phyloP scores from a whole-genome alignment of 306 rosid genomes.

The Sicyos edulis region DNA sequence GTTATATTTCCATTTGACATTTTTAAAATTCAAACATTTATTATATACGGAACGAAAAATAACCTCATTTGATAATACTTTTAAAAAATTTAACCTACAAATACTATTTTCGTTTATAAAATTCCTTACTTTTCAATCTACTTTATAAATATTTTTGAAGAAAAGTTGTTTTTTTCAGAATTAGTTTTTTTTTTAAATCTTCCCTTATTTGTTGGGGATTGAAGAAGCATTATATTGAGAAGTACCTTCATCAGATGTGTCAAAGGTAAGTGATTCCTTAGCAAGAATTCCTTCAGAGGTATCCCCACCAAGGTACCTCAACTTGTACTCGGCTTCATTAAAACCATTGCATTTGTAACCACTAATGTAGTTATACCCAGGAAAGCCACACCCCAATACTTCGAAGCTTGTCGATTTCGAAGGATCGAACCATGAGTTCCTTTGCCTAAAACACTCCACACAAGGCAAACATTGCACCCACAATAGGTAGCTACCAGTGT shows the following conservation, averaged over 20 bases:
- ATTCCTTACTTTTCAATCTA: too few relatives aligned
- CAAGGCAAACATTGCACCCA: constrained; percentile 24
- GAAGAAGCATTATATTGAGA: constrained; percentile 5
- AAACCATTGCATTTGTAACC: constrained; percentile 16
- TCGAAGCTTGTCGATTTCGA: constrained; percentile 6
- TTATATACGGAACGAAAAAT: too few relatives aligned
- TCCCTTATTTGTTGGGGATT: neutral
- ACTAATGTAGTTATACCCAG: neutral
- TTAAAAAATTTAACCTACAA: too few relatives aligned
- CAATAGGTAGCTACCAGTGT: constrained; percentile 22
- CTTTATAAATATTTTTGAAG: too few relatives aligned
- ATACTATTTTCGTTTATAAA: too few relatives aligned
- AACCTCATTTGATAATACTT: too few relatives aligned
- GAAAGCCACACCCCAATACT: constrained; percentile 12
- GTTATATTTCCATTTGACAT: too few relatives aligned
- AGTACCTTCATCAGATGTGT: constrained; percentile 13
- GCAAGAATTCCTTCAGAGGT: constrained; percentile 13
- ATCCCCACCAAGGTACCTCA: constrained; percentile 17
- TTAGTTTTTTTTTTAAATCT: neutral
- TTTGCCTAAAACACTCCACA: constrained; percentile 7
- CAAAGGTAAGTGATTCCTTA: constrained; percentile 10
- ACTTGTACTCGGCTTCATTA: constrained; percentile 13
- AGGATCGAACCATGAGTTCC: constrained; percentile 13
- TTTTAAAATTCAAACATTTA: too few relatives aligned
- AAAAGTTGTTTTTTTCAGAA: neutral